Percentiles rank a stretch among this genome's conserved stretches.
Conservation (phyloP, 2,329 filamentous ascomycete species). For the Chaetomium strumarium region DNA sequence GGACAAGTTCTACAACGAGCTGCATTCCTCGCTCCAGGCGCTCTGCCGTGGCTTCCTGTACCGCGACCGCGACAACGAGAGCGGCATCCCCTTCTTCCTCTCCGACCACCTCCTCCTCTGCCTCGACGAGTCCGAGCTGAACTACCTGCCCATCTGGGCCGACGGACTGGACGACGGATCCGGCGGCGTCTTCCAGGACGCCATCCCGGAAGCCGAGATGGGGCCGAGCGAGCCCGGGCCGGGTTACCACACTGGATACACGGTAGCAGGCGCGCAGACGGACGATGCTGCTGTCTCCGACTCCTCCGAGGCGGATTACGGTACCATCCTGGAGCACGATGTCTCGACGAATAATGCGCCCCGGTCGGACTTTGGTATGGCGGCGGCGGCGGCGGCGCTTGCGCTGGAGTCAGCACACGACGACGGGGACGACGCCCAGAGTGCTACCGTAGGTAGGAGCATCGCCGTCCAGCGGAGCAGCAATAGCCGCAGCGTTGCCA, state of each 20-base stretch:
- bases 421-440: not conserved
- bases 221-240: conserved; percentile 44
- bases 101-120: conserved; percentile 45
- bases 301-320: conserved; percentile 20
- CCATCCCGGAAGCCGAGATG: conserved; percentile 38
- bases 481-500: conserved; percentile 18
- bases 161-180: conserved; percentile 49
- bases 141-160: conserved; percentile 61
- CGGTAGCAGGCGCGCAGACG: conserved; percentile 24
- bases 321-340: not conserved
- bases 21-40: not conserved
- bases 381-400: conserved; percentile 29
- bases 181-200: conserved; percentile 42
- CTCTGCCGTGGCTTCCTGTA: not conserved
- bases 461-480: conserved; percentile 37
- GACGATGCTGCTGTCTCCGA: conserved; percentile 11
- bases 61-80: not conserved
- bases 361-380: conserved; percentile 34
- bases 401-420: conserved; percentile 25
- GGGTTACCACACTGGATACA: conserved; percentile 40
- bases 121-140: conserved; percentile 51
- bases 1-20: conserved; percentile 9
- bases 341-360: conserved; percentile 30
- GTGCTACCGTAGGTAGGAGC: conserved; percentile 29
- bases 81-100: conserved; percentile 32